Percentiles rank a stretch among this genome's conserved stretches.
Evolutionary conservation across 176 grass and related monocot genomes (phyloP).

Genomic region (Rhipidocladum racemiflorum): DNA sequence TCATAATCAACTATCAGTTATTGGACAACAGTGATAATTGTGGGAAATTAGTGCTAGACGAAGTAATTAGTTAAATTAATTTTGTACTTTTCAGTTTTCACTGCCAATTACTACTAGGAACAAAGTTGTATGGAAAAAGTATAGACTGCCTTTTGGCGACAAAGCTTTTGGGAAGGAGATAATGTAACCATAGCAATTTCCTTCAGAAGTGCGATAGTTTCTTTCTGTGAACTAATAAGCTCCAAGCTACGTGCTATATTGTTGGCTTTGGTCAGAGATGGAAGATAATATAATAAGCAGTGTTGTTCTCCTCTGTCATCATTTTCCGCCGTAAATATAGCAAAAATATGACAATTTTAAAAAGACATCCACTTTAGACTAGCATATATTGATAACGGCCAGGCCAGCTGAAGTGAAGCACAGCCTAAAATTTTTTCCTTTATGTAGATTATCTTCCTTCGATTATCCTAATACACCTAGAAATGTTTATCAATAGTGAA

Average conservation of each 20-base stretch:
- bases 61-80: constrained; percentile 5
- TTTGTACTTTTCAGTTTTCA: not conserved
- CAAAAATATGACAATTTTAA: not conserved
- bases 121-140: not conserved
- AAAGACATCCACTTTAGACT: not conserved
- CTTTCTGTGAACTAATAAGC: not conserved
- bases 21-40: not conserved
- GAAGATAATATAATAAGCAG: not conserved
- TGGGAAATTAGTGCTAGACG: not conserved
- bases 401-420: not conserved
- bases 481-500: not conserved
- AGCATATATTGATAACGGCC: not conserved
- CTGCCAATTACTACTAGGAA: constrained; percentile 6
- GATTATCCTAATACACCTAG: not conserved
- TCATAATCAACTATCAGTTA: not conserved
- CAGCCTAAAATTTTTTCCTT: not conserved
- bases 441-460: not conserved
- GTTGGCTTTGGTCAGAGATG: not conserved
- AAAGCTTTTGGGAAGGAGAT: not conserved
- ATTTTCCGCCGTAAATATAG: not conserved
- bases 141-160: not conserved
- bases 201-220: not conserved
- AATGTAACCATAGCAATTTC: not conserved
- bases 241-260: not conserved
- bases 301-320: not conserved